These are phyloP conservation scores for Lentinula detonsa DNA, from an alignment of 768 basidiomycete species.

Conservation along the genomic window DNA sequence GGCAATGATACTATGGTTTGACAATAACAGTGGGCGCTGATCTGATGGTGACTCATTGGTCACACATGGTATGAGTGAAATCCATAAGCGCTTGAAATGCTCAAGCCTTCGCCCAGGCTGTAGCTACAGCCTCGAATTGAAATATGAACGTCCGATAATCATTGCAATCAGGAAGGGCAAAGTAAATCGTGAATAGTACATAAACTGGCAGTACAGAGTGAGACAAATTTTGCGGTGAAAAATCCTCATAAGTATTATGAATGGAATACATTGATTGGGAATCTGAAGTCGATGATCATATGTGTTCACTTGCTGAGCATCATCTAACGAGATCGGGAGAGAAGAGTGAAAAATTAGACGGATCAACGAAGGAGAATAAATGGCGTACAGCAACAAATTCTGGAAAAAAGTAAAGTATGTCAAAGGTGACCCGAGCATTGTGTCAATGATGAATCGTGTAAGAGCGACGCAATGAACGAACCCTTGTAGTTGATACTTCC, in stretches of 20 bases:
- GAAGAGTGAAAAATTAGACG: background rate
- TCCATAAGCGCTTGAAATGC: no score
- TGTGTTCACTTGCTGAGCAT: slow-evolving; percentile 24
- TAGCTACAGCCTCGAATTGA: no score
- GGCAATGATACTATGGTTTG: no score
- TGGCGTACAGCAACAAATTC: background rate
- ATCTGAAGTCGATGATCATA: background rate
- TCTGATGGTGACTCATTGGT: no score
- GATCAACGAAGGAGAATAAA: background rate
- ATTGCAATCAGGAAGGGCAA: background rate
- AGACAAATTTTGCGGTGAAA: background rate
- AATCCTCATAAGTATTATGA: background rate
- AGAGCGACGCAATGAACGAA: slow-evolving; percentile 19
- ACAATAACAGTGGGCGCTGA: no score
- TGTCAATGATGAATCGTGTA: background rate
- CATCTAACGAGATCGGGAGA: slow-evolving; percentile 15
- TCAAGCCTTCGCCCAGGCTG: no score
- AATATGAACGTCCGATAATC: background rate
- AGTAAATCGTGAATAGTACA: background rate
- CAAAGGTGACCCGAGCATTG: background rate
- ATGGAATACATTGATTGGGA: background rate
- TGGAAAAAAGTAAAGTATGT: background rate
- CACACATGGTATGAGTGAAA: no score
- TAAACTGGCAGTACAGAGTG: background rate
- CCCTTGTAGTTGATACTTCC: slow-evolving; percentile 74